Evolutionary conservation across 2,329 filamentous ascomycete genomes (phyloP), one percentile per base, ranked within the genome.

Genomic region (Arthrobotrys conoides): DNA sequence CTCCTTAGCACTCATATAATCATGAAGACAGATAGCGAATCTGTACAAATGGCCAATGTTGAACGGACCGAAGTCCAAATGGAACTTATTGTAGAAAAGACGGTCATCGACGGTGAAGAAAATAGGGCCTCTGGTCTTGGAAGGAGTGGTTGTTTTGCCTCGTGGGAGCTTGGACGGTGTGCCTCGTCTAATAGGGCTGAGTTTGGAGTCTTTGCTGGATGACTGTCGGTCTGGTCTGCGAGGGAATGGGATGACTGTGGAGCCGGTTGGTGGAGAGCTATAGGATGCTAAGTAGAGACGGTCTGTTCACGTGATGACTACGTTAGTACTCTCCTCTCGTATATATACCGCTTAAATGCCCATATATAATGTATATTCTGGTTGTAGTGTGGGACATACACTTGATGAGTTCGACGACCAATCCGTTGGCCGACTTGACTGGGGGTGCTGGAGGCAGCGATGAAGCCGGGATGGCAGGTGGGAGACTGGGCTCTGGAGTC

Each of bases 11-110:
- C 93, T 95, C 41, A 99, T 88, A 57, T 98, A 93, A 82, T 98
- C 95, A 84, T 99, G 96, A 84, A 99, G 93, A 82, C 95, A 91
- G 68, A 98, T 92, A 3, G 96, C 95, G 84, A 98, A 99, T 80
- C 96, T 90, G 87, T 98, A 99, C 48, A 99, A 87, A 84, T 99
- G 96, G 27, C 96, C 96, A 82, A 99, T 97, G 87, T 99, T 96
- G 76, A 99, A 88, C 83, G 96, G 96, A 82, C 96, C 96, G 85
- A 99, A 99, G 86, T 99, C 96, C 83, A 96, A 94, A 86, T 98
- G 94, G 86, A 99, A 99, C 36, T 95, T 94, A 85, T 99, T 99
- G 88, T 99, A 99, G 57, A 97, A 88, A 53, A 99, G 90, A 48
- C 88, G 91, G 83, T 97, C 93, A 84, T 99, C 96, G 81, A 98